A percentile compares a stretch with the other conserved stretches of the same genome.
Evolutionary conservation across 2,329 filamentous ascomycete species (phyloP).

Genomic region (Zasmidium citrigriseum): DNA sequence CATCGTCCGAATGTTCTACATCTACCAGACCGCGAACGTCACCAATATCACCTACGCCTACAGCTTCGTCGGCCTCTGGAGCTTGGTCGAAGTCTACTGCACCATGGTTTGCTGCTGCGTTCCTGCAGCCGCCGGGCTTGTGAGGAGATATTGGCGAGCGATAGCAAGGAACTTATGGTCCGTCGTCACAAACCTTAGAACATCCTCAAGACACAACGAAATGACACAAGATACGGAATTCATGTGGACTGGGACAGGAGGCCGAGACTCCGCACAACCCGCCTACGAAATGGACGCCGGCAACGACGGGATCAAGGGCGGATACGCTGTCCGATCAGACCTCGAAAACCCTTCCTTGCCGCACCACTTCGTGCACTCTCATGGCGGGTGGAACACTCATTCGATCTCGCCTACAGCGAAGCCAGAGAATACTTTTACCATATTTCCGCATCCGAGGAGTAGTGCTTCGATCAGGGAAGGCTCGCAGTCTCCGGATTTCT

Average conservation of each 20-base stretch:
- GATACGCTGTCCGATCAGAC: neutral
- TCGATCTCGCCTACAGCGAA: neutral
- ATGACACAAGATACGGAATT: neutral
- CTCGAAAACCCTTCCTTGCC: too few species aligned
- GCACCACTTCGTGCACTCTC: too few species aligned
- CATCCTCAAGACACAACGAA: neutral
- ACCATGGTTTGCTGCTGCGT: constrained; percentile 23
- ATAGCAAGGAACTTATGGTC: neutral
- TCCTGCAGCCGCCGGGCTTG: constrained; percentile 16
- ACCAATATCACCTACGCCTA: constrained; percentile 15
- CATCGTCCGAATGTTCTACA: constrained; percentile 12
- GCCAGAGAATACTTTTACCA: neutral
- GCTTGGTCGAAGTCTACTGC: constrained; percentile 17
- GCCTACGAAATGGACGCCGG: neutral
- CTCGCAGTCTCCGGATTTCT: neutral
- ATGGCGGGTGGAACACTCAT: neutral
- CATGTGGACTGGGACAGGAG: neutral
- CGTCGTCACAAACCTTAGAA: neutral
- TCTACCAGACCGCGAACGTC: constrained; percentile 5
- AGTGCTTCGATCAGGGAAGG: neutral
- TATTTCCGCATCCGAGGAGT: neutral
- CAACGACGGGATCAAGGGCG: neutral
- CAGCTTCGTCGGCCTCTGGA: constrained; percentile 12
- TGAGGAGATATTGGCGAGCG: constrained; percentile 9
- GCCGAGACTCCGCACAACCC: neutral